These are phyloP conservation scores for Camelina neglecta DNA, from an alignment of 345 rosid species.

Conservation along the genomic window DNA sequence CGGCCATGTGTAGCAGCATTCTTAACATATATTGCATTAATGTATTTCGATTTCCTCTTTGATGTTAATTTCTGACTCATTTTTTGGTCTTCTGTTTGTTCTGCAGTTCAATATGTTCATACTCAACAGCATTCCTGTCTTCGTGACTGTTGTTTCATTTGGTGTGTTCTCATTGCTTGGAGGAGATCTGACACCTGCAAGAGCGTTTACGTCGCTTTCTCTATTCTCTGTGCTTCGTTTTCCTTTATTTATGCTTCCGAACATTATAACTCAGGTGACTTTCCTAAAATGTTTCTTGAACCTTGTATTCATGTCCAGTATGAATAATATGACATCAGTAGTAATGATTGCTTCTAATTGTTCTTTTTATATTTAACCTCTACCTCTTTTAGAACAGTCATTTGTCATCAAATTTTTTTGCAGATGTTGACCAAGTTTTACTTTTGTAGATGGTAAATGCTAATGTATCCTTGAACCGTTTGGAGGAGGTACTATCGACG, in stretches of 20 bases:
- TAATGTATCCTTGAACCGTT: constrained; percentile 88
- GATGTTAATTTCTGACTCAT: constrained; percentile 36
- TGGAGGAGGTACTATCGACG: constrained; percentile 87
- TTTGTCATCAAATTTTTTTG: not conserved
- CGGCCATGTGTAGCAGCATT: constrained; percentile 16
- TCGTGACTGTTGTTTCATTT: constrained; percentile 91
- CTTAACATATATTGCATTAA: constrained; percentile 19
- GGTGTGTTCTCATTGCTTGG: constrained; percentile 96
- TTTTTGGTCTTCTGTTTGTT: constrained; percentile 47
- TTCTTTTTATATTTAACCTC: not conserved
- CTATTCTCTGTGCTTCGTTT: constrained; percentile 96
- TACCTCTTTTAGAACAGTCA: constrained; percentile 20
- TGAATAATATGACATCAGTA: constrained; percentile 8
- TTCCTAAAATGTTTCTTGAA: not conserved
- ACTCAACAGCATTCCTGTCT: constrained; percentile 88
- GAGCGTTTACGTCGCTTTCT: constrained; percentile 96
- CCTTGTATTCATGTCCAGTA: constrained; percentile 15
- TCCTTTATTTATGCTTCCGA: constrained; percentile 96
- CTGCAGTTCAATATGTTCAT: constrained; percentile 83
- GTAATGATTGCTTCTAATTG: not conserved
- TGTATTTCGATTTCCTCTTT: not conserved
- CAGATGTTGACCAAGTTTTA: constrained; percentile 37
- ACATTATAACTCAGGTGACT: constrained; percentile 88
- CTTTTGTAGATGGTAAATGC: constrained; percentile 79
- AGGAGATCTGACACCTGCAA: constrained; percentile 96